Percentiles rank a stretch among this genome's conserved stretches.
Evolutionary conservation across 495 filamentous ascomycete genomes (phyloP).

Genomic region (Evernia prunastri): DNA sequence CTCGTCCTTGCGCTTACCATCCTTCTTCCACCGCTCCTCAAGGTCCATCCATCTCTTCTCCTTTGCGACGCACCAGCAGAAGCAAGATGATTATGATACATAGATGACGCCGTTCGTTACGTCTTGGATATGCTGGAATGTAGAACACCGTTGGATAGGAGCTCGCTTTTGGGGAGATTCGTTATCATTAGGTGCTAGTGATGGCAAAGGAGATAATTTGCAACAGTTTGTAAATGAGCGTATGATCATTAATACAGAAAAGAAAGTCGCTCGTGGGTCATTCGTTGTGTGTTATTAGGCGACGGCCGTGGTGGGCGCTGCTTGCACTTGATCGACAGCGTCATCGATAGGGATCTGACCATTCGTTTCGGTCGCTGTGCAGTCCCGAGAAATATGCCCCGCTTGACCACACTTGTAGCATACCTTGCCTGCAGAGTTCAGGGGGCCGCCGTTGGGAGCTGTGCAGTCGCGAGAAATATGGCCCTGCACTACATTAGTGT

Average conservation of each 20-base stretch:
- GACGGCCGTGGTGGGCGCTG: conserved; percentile 48
- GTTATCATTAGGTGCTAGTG: conserved; percentile 16
- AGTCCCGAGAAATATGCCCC: conserved; percentile 94
- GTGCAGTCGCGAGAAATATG: conserved; percentile 98
- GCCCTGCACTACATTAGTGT: conserved; percentile 42
- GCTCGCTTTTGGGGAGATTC: conserved; percentile 20
- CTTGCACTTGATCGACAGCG: conserved; percentile 38
- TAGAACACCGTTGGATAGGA: conserved; percentile 15
- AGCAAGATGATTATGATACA: conserved; percentile 23
- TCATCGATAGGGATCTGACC: conserved; percentile 41
- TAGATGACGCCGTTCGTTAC: conserved; percentile 22
- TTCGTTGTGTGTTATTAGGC: conserved; percentile 39
- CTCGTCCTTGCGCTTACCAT: conserved; percentile 14
- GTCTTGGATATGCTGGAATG: conserved; percentile 21
- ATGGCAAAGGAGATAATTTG: neutral
- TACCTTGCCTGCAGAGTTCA: conserved; percentile 94
- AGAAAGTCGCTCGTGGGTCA: conserved; percentile 13
- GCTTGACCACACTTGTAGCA: conserved; percentile 97
- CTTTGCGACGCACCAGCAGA: conserved; percentile 25
- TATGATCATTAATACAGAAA: conserved; percentile 29
- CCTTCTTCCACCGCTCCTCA: conserved; percentile 25
- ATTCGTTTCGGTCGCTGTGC: conserved; percentile 58
- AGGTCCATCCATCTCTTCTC: conserved; percentile 27
- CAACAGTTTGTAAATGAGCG: conserved; percentile 19
- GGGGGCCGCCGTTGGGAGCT: conserved; percentile 89